Evolutionary conservation across 345 rosid genomes (phyloP).

Genomic region (Corymbia maculata): DNA sequence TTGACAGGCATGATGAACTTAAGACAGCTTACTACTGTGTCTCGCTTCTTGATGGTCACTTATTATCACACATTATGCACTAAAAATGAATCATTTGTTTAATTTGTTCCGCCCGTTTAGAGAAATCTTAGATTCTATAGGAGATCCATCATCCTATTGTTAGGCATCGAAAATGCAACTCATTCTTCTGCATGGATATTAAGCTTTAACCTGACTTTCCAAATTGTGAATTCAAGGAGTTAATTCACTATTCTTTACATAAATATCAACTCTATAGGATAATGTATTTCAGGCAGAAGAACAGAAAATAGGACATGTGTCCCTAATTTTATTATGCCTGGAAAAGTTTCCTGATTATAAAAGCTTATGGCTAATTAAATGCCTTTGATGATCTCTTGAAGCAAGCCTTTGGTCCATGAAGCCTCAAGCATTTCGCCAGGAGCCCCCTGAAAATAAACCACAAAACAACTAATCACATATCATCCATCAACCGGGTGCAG

Average conservation of each 20-base stretch:
- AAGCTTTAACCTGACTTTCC: background rate
- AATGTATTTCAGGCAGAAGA: background rate
- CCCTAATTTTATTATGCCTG: background rate
- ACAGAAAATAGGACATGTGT: background rate
- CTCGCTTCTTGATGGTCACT: background rate
- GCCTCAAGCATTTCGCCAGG: slow-evolving; percentile 11
- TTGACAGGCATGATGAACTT: background rate
- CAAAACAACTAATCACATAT: background rate
- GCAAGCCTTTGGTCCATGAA: slow-evolving; percentile 16
- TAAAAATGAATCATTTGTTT: background rate
- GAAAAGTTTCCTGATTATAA: background rate
- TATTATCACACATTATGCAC: background rate
- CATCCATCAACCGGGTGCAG: background rate
- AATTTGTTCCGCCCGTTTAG: background rate
- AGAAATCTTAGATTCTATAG: background rate
- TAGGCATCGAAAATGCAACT: background rate
- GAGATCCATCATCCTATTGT: background rate
- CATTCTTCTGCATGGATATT: background rate
- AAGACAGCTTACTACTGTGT: background rate
- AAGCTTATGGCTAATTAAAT: background rate
- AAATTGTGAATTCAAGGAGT: background rate
- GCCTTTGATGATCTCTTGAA: slow-evolving; percentile 27
- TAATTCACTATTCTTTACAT: background rate
- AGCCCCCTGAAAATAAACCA: slow-evolving; percentile 14
- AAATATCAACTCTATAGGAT: background rate